Evolutionary conservation across 148 eudicot species (phyloP).

Genomic region (Cornus kousa): DNA sequence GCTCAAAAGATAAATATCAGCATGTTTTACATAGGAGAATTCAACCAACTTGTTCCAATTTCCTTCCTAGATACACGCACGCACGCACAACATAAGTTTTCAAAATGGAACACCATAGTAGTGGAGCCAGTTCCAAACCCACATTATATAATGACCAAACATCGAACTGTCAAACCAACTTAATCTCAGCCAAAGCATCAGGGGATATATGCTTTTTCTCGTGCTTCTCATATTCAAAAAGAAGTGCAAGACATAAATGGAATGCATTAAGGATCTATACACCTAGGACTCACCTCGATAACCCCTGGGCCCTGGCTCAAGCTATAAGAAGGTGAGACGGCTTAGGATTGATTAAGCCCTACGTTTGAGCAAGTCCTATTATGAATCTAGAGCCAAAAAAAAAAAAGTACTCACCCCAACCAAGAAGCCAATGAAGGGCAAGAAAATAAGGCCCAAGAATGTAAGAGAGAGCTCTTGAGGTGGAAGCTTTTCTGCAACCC

Average conservation of each 20-base stretch:
- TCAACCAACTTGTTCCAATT: neutral
- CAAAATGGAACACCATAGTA: neutral
- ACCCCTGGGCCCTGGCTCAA: no score
- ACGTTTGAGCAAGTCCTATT: no score
- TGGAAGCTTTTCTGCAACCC: slow-evolving; percentile 85
- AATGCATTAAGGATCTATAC: no score
- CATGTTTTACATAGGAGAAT: no score
- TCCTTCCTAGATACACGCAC: neutral
- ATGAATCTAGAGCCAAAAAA: neutral
- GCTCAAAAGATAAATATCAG: no score
- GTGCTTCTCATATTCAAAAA: no score
- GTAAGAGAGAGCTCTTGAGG: slow-evolving; percentile 66
- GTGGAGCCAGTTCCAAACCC: neutral
- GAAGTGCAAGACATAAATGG: no score
- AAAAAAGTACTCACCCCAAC: slow-evolving; percentile 64
- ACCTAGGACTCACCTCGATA: no score
- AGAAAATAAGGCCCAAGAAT: slow-evolving; percentile 69
- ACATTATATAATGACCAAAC: neutral
- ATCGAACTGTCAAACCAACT: neutral
- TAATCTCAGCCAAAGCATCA: no score
- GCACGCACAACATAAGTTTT: neutral
- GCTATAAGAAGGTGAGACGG: no score
- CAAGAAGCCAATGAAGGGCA: slow-evolving; percentile 82
- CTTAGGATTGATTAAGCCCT: no score
- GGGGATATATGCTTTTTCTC: no score